Base-by-base conservation (phyloP, 441 rosid genomes). In the Biscutella auriculata region DNA sequence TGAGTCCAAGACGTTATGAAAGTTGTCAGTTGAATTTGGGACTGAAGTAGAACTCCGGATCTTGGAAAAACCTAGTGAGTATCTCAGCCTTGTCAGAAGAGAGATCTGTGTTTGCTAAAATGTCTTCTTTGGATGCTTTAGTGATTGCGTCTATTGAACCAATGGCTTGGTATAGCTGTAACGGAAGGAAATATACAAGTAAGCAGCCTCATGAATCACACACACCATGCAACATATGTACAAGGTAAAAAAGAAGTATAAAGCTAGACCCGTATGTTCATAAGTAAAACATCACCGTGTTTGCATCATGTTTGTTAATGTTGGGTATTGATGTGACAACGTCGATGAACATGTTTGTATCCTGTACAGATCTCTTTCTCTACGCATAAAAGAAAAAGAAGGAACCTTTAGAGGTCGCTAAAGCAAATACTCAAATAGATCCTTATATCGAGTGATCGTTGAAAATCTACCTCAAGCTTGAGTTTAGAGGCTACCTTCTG, bases 111-210 rank as follows among this genome's bases (percentile, higher is more conserved):
- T 74, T 82, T 54, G 83, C 88, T 65, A 88, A 26, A 54, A 92
- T 79, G 37, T 55, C 54, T 66, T 80, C 86, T 79, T 80, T 82
- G 9, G 94, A 77, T 67, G 94, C 83, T 71, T 82, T 92, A 10
- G 87, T 85, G 23, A 87, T 79, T 19, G 94, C 83, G 71, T 86
- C 89, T 9, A 92, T 78, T 6, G 98, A 92, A 36, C 98, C 98
- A 60, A 88, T 80, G 19, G 91, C 85, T 73, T 83, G 96, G 77
- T 74, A 79, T 10, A 92, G 88, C 98, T 92, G 82, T 58, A 67
- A 72, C 36, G 53, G 8, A 19, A 48, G 33, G 45, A 25, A 7
- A 35, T 32, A 43, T 21, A 33, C 10, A 21, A 41, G 40, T 37
- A 52, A 57, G 15, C 42, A 29, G 26, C 42, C 5, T 26, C 36